These are phyloP conservation scores for Candida golubevii DNA, from an alignment of 805 yeast species.

Conservation along the genomic window DNA sequence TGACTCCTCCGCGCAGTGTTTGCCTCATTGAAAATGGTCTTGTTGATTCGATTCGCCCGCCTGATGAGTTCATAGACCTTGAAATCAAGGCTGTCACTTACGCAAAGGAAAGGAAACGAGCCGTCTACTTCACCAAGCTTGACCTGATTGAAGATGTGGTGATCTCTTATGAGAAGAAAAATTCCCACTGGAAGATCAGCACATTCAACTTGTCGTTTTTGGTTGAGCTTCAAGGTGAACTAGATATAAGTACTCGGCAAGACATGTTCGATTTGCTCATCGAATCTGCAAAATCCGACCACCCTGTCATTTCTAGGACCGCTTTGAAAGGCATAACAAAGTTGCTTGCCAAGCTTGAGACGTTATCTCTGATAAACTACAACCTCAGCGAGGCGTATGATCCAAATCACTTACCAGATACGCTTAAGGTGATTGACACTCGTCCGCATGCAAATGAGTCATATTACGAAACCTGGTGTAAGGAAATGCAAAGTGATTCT, in stretches of 20 bases:
- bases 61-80: slow-evolving; percentile 51
- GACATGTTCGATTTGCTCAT: slow-evolving; percentile 42
- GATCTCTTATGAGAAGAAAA: slow-evolving; percentile 21
- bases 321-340: slow-evolving; percentile 58
- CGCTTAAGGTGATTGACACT: slow-evolving; percentile 42
- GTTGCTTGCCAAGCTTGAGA: slow-evolving; percentile 35
- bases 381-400: slow-evolving; percentile 42
- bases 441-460: slow-evolving; percentile 27
- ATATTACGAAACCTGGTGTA: slow-evolving; percentile 40
- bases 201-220: slow-evolving; percentile 47
- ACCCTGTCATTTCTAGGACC: slow-evolving; percentile 60
- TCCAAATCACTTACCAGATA: slow-evolving; percentile 29
- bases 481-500: slow-evolving; percentile 47
- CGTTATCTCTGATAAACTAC: slow-evolving; percentile 45
- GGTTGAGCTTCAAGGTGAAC: slow-evolving; percentile 48
- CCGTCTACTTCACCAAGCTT: slow-evolving; percentile 37
- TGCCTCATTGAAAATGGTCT: slow-evolving; percentile 48
- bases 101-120: slow-evolving; percentile 62
- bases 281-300: slow-evolving; percentile 50
- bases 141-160: slow-evolving; percentile 39
- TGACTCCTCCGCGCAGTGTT: slow-evolving; percentile 32
- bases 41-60: slow-evolving; percentile 52
- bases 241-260: slow-evolving; percentile 44
- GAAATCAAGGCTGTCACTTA: slow-evolving; percentile 55
- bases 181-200: slow-evolving; percentile 56